Conservation (phyloP, 2,329 filamentous ascomycete species). For the Pseudogymnoascus sp. region DNA sequence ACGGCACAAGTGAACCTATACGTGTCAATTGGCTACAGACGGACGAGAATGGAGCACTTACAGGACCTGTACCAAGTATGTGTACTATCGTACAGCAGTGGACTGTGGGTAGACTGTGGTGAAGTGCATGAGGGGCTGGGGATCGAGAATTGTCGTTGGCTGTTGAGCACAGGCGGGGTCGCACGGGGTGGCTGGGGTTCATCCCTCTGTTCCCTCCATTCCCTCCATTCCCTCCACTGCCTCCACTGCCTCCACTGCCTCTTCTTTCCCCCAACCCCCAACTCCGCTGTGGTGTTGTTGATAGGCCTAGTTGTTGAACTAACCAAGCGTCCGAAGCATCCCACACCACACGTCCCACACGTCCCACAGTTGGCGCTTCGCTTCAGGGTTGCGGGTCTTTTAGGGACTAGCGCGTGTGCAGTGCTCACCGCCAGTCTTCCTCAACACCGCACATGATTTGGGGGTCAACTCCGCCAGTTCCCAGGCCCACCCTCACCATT, state of each 20-base stretch:
- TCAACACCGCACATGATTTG: constrained; percentile 3
- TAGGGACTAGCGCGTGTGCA: not conserved
- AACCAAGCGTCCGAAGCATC: not conserved
- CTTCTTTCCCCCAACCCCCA: not conserved
- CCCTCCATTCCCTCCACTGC: not conserved
- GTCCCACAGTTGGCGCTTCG: not conserved
- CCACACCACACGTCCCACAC: no score
- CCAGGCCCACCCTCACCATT: constrained; percentile 23
- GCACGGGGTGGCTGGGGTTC: constrained; percentile 4
- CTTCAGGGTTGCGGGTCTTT: not conserved
- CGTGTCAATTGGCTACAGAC: not conserved
- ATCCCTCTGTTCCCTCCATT: constrained; percentile 2
- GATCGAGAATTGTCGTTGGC: not conserved
- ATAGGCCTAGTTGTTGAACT: not conserved
- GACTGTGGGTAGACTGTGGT: not conserved
- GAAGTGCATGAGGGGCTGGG: constrained; percentile 4
- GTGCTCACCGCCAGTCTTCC: constrained; percentile 12
- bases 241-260: not conserved
- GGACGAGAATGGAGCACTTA: not conserved
- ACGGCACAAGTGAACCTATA: not conserved
- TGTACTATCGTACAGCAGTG: not conserved
- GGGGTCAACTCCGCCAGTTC: constrained; percentile 16
- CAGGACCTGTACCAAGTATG: not conserved
- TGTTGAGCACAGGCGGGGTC: constrained; percentile 3
- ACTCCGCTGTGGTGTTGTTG: not conserved